Conservation (phyloP, 2,329 filamentous ascomycete genomes). For the Penicillium sclerotiorum region DNA sequence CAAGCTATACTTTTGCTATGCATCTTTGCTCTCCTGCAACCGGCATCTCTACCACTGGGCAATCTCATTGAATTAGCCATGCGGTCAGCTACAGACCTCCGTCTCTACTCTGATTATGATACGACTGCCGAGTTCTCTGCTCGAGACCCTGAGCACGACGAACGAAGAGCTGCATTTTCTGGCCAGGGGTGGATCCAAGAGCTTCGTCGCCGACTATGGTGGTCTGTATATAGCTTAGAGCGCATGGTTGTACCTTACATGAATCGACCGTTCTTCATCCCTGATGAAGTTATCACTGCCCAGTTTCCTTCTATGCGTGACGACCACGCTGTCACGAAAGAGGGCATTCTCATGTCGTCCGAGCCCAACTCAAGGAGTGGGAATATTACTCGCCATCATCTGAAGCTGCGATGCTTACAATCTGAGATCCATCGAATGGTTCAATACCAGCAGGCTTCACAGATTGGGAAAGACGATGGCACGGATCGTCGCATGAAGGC, state of each 20-base stretch:
- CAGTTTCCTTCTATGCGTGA: background rate
- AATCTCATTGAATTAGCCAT: conserved; percentile 58
- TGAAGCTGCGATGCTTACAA: conserved; percentile 3
- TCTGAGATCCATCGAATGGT: conserved; percentile 3
- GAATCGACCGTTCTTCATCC: conserved; percentile 60
- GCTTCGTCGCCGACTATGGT: conserved; percentile 77
- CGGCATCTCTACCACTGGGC: background rate
- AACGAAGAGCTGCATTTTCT: too few species aligned
- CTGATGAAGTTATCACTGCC: conserved; percentile 10
- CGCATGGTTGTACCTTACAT: conserved; percentile 81
- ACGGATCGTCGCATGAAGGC: background rate
- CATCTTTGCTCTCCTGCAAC: conserved; percentile 48
- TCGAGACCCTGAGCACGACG: background rate
- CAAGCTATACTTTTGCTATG: background rate
- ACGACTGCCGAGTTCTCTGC: background rate
- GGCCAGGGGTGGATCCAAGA: conserved; percentile 72
- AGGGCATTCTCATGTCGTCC: background rate
- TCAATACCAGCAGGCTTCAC: background rate
- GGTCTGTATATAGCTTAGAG: conserved; percentile 85
- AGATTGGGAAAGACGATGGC: too few species aligned
- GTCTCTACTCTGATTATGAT: conserved; percentile 73
- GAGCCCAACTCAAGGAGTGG: too few species aligned
- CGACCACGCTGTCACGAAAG: background rate
- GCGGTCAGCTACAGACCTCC: conserved; percentile 76
- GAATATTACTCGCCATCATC: background rate